A percentile compares a stretch with the other conserved stretches of the same genome.
These are phyloP conservation scores for Coemansia sp. DNA, from an alignment of 192 early-diverging fungal genomes.

Conservation along the genomic window DNA sequence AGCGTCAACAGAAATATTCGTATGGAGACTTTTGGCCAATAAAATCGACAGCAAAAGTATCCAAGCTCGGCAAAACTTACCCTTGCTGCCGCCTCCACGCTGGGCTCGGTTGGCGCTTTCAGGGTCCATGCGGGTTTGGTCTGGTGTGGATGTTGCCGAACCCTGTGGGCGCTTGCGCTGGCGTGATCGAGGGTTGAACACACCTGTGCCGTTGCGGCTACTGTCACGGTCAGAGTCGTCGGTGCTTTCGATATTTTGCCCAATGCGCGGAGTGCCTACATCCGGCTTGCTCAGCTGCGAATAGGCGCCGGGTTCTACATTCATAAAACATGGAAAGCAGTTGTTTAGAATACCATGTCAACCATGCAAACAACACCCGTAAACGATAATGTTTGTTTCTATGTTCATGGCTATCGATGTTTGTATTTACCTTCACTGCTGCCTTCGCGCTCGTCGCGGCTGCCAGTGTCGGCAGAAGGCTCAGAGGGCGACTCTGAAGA, in stretches of 20 bases:
- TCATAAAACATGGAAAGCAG: background rate
- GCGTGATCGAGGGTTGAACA: background rate
- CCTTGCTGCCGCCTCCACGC: conserved; percentile 13
- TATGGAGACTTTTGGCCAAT: conserved; percentile 4
- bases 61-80: conserved; percentile 1
- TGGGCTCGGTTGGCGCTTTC: conserved; percentile 5
- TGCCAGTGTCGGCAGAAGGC: conserved; percentile 9
- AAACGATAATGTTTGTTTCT: background rate
- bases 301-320: background rate
- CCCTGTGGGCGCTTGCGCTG: conserved; percentile 13
- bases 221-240: conserved; percentile 16
- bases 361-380: background rate
- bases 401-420: background rate
- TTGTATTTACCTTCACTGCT: conserved; percentile 38
- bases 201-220: conserved; percentile 6
- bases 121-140: conserved; percentile 6
- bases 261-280: background rate
- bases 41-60: background rate
- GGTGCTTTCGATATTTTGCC: conserved; percentile 14
- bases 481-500: conserved; percentile 1
- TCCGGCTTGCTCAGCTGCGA: conserved; percentile 5
- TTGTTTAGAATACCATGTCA: conserved; percentile 4
- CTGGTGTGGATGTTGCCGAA: background rate
- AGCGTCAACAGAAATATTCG: background rate
- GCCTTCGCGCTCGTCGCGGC: conserved; percentile 12